A percentile compares a stretch with the other conserved stretches of the same genome.
Conservation (phyloP, 1,284 basidiomycete species). For the Sporisorium reilianum region DNA sequence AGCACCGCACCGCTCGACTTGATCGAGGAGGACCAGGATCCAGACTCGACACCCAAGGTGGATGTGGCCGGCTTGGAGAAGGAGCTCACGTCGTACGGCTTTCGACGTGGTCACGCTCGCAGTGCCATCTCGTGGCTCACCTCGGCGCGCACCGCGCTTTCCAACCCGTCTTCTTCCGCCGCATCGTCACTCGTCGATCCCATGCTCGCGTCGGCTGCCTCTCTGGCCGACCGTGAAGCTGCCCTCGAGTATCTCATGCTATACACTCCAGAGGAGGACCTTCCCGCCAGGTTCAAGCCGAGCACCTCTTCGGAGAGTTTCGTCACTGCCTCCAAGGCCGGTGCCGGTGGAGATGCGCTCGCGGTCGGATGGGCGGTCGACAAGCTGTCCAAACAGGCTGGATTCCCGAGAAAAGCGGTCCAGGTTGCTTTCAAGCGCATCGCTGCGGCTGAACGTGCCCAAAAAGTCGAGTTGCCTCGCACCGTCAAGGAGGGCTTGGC, state of each 20-base stretch:
- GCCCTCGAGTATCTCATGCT: constrained; percentile 81
- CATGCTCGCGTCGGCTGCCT: constrained; percentile 55
- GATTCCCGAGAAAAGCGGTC: constrained; percentile 82
- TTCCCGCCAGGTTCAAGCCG: constrained; percentile 73
- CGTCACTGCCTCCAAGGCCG: constrained; percentile 73
- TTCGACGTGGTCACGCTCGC: constrained; percentile 61
- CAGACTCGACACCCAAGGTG: constrained; percentile 19
- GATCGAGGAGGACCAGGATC: constrained; percentile 38
- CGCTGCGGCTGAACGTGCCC: constrained; percentile 15
- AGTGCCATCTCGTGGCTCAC: constrained; percentile 60
- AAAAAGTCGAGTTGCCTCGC: constrained; percentile 14
- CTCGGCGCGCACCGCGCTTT: constrained; percentile 49
- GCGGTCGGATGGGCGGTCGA: constrained; percentile 85
- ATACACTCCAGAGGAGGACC: constrained; percentile 82
- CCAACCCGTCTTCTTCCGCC: constrained; percentile 14
- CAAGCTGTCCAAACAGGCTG: constrained; percentile 83
- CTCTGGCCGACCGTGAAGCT: constrained; percentile 73
- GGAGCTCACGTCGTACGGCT: constrained; percentile 62
- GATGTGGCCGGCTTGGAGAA: constrained; percentile 45
- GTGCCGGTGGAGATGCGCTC: constrained; percentile 73
- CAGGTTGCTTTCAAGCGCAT: constrained; percentile 72
- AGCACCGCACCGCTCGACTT: constrained; percentile 41
- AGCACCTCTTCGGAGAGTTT: constrained; percentile 77
- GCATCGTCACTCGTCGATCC: constrained; percentile 40
- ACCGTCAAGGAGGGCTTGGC: constrained; percentile 42